These are phyloP conservation scores for Calonectria pseudoturangicola DNA, from an alignment of 2,329 filamentous ascomycete species.

Conservation along the genomic window DNA sequence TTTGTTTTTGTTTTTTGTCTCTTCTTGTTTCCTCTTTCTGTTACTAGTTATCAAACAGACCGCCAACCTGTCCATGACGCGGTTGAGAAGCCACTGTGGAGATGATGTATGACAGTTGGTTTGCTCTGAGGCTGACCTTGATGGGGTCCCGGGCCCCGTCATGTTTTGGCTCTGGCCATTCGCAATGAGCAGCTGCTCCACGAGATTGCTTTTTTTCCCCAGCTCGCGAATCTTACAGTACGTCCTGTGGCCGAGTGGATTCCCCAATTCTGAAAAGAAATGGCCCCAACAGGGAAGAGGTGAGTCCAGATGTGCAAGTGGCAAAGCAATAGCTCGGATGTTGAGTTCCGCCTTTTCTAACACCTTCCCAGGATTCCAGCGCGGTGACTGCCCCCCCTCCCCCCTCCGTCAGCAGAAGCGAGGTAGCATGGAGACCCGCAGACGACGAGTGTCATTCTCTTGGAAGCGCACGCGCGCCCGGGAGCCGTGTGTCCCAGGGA, in stretches of 20 bases:
- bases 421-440: too few relatives aligned
- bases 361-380: not conserved
- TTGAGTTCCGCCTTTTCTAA: constrained; percentile 13
- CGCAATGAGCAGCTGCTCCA: not conserved
- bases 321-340: not conserved
- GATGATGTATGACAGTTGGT: not conserved
- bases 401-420: not conserved
- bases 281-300: not conserved
- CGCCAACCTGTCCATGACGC: not conserved
- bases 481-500: not conserved
- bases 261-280: not conserved
- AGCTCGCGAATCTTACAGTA: constrained; percentile 12
- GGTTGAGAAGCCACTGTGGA: constrained; percentile 16
- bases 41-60: not conserved
- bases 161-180: constrained; percentile 5
- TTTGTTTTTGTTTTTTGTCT: not conserved
- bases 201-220: constrained; percentile 12
- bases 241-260: not conserved
- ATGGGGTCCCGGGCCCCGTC: not conserved
- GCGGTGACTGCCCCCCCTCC: not conserved
- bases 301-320: not conserved
- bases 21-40: not conserved
- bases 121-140: not conserved
- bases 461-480: not conserved
- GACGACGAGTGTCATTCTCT: not conserved